Evolutionary conservation across 192 early-diverging fungal species (phyloP).

Genomic region (Coemansia umbellata): DNA sequence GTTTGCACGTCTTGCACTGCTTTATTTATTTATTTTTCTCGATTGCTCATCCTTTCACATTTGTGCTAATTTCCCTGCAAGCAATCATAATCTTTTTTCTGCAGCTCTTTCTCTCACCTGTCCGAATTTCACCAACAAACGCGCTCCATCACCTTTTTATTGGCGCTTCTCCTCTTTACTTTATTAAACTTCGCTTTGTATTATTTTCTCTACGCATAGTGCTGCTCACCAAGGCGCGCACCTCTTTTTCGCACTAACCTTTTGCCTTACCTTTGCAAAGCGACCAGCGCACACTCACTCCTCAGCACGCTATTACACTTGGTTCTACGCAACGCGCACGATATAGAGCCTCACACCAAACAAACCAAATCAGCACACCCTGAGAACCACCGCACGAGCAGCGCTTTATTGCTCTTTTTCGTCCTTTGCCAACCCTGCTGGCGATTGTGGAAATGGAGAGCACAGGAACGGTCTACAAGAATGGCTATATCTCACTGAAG

Average conservation of each 20-base stretch:
- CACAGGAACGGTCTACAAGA: constrained; percentile 33
- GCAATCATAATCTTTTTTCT: constrained; percentile 6
- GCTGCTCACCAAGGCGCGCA: background rate
- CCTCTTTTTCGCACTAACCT: background rate
- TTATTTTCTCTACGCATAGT: constrained; percentile 1
- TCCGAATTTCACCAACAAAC: too few relatives aligned
- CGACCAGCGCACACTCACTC: too few relatives aligned
- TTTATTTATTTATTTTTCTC: too few relatives aligned
- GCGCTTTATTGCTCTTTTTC: background rate
- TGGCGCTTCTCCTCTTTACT: background rate
- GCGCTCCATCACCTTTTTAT: too few relatives aligned
- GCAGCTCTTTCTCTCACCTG: background rate
- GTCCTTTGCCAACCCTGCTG: background rate
- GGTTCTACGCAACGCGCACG: too few relatives aligned
- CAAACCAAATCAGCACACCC: constrained; percentile 1
- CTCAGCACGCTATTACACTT: too few relatives aligned
- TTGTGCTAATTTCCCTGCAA: background rate
- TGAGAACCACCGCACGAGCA: background rate
- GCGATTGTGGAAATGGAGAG: constrained; percentile 33
- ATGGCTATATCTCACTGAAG: constrained; percentile 56
- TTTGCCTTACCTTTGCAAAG: background rate
- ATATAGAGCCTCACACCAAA: too few relatives aligned
- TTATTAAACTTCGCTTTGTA: background rate
- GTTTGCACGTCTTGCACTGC: too few relatives aligned
- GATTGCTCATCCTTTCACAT: too few relatives aligned